phyloP scores from a whole-genome alignment of 2,329 filamentous ascomycete species.

The Hypoxylon sp. region DNA sequence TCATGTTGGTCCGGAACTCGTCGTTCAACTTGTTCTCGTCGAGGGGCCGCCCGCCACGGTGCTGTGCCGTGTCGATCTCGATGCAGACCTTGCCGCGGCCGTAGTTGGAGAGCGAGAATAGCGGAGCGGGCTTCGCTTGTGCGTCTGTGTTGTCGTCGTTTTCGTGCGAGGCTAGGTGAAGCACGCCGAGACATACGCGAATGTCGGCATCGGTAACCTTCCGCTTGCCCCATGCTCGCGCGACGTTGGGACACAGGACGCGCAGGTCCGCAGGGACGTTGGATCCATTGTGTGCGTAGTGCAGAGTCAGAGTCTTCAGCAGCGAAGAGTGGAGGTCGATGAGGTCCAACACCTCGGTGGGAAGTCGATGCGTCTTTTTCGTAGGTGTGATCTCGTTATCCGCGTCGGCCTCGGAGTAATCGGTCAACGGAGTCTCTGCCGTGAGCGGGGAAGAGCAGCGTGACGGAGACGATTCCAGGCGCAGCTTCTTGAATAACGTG shows the following conservation, averaged over 20 bases:
- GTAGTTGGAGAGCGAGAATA: conserved; percentile 50
- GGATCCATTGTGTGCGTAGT: conserved; percentile 73
- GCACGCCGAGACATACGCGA: conserved; percentile 70
- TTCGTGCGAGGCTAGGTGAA: conserved; percentile 47
- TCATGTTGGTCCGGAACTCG: conserved; percentile 62
- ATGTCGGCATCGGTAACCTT: conserved; percentile 71
- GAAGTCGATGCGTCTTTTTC: conserved; percentile 48
- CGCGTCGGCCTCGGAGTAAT: conserved; percentile 45
- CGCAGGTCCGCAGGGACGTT: conserved; percentile 69
- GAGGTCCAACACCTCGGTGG: conserved; percentile 64
- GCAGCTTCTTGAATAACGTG: conserved; percentile 51
- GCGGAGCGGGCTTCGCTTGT: conserved; percentile 25
- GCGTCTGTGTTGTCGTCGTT: conserved; percentile 42
- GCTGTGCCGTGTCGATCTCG: conserved; percentile 56
- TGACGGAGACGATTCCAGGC: conserved; percentile 50
- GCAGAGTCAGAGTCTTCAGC: conserved; percentile 71
- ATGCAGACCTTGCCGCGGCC: conserved; percentile 61
- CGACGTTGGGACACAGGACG: conserved; percentile 67
- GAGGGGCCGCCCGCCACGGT: conserved; percentile 50
- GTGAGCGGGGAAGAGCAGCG: conserved; percentile 45
- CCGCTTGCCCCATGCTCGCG: conserved; percentile 76
- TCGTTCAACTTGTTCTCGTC: conserved; percentile 61
- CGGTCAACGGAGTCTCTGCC: conserved; percentile 51
- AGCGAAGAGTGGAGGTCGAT: conserved; percentile 71
- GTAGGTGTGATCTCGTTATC: conserved; percentile 35